phyloP scores from a whole-genome alignment of 768 basidiomycete genomes.

The Agaricus sinodeliciosus region DNA sequence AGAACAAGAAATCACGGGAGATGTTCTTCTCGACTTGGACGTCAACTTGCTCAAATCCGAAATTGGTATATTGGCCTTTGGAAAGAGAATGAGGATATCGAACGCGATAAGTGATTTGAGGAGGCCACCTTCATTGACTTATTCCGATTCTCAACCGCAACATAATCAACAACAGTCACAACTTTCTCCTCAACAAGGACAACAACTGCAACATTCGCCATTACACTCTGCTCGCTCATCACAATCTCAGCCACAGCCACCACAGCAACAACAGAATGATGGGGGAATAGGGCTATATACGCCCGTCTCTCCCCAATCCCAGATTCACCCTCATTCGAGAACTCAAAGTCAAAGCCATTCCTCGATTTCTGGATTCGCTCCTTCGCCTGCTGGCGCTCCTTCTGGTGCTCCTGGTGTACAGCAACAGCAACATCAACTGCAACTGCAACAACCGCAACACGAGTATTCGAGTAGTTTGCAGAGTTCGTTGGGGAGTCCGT shows the following conservation, averaged over 20 bases:
- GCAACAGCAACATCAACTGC: too few species aligned
- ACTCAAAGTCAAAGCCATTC: constrained; percentile 38
- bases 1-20: constrained; percentile 99
- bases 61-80: constrained; percentile 90
- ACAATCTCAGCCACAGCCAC: constrained; percentile 13
- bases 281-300: constrained; percentile 19
- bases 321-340: constrained; percentile 35
- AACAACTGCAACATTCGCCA: too few species aligned
- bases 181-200: too few species aligned
- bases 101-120: constrained; percentile 89
- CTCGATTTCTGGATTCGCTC: constrained; percentile 30
- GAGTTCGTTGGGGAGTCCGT: constrained; percentile 38
- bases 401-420: too few species aligned
- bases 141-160: constrained; percentile 35
- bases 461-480: constrained; percentile 27
- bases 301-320: constrained; percentile 18
- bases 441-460: constrained; percentile 9
- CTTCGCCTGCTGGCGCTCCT: neutral
- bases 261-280: constrained; percentile 15
- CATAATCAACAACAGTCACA: neutral
- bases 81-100: constrained; percentile 88
- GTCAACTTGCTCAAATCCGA: constrained; percentile 86
- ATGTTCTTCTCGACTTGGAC: constrained; percentile 92
- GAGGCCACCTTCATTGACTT: constrained; percentile 57
- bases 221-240: constrained; percentile 2